Evolutionary conservation across 257 asterid genomes (phyloP), one percentile per base, ranked within the genome.

Genomic region (Solanum piurae): DNA sequence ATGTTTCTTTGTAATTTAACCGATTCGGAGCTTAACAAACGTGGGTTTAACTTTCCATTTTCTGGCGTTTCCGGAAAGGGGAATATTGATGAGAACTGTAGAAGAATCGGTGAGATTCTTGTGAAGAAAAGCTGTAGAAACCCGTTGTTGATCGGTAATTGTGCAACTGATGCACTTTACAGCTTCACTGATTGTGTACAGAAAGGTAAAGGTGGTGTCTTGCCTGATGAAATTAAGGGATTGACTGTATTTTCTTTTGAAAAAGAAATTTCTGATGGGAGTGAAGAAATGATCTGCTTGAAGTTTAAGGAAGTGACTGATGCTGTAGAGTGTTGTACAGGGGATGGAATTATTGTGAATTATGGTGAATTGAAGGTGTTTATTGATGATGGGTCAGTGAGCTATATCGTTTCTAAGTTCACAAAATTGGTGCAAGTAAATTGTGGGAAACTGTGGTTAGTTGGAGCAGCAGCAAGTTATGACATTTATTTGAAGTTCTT

Each of bases 311-410:
- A 93, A 89, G 89, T 93, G 77, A 88, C 85, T 60, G 93, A 90
- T 86, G 87, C 88, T 72, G 88, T 89, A 62, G 75, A 87, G 86
- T 87, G 75, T 38, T 86, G 93, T 91, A 88, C 86, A 79, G 98
- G 93, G 27, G 73, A 93, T 16, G 99, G 98, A 13, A 66, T 92
- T 60, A 64, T 95, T 9, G 87, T 94, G 20, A 94, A 83, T 91
- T 93, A 90, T 87, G 99, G 99, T 27, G 98, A 95, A 87, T 88
- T 95, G 87, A 93, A 89, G 94, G 89, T 86, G 38, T 90, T 95
- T 87, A 91, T 92, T 84, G 94, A 95, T 64, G 93, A 72, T 6
- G 94, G 88, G 42, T 85, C 91, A 9, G 95, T 89, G 86, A 89
- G 87, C 13, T 82, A 44, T 86, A 89, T 94, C 86, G 94, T 97